Evolutionary conservation across 345 rosid genomes (phyloP).

Genomic region (Brassica cretica): DNA sequence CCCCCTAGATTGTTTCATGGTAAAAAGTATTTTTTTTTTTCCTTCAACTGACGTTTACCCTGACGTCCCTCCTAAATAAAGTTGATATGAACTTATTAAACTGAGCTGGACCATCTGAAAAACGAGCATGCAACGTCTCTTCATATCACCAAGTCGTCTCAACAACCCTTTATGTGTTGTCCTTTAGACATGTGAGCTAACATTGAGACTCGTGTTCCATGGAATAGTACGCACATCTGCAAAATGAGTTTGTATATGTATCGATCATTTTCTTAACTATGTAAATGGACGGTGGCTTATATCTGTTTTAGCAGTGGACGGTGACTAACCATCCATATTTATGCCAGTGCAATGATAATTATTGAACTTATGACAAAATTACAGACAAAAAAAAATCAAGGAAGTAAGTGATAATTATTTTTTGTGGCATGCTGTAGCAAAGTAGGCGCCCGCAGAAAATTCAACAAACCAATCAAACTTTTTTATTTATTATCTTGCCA

Average conservation of each 20-base stretch:
- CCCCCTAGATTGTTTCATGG: not conserved
- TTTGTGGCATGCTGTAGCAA: not conserved
- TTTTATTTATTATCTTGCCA: not conserved
- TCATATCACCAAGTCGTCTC: not conserved
- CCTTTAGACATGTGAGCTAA: not conserved
- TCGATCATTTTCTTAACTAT: not conserved
- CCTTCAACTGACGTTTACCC: not conserved
- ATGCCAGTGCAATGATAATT: not conserved
- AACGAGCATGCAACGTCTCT: not conserved
- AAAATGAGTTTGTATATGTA: constrained; percentile 1
- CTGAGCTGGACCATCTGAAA: not conserved
- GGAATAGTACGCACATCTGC: not conserved
- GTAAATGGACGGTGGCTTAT: constrained; percentile 18
- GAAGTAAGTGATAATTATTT: not conserved
- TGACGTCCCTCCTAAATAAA: not conserved
- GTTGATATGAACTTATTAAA: not conserved
- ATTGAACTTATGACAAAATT: not conserved
- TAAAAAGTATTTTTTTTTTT: no score
- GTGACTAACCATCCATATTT: constrained; percentile 8
- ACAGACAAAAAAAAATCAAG: not conserved
- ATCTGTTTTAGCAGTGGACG: constrained; percentile 16
- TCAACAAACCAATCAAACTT: not conserved
- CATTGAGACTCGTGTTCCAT: not conserved
- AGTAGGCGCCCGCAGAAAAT: not conserved
- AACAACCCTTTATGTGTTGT: not conserved